Percentiles rank a stretch among this genome's conserved stretches.
These are phyloP conservation scores for Debaryomyces psychrophilus DNA, from an alignment of 1,139 yeast species.

Conservation along the genomic window DNA sequence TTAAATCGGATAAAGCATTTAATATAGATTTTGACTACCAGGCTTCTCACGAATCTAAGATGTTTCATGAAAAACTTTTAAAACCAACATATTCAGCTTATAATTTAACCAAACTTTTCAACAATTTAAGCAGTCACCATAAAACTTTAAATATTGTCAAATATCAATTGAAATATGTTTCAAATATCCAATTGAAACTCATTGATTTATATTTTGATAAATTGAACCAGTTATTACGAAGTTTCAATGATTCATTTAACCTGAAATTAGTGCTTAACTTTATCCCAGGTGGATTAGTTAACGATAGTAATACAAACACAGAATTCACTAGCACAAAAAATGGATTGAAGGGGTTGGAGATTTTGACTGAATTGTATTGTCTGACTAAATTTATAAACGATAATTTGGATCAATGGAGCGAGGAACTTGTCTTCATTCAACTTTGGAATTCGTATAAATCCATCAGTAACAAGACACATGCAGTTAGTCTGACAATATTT, in stretches of 20 bases:
- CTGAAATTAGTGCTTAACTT: slow-evolving; percentile 39
- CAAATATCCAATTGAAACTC: slow-evolving; percentile 68
- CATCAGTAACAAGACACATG: slow-evolving; percentile 22
- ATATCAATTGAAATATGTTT: slow-evolving; percentile 68
- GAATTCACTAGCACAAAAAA: slow-evolving; percentile 17
- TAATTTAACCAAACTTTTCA: slow-evolving; percentile 62
- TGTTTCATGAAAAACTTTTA: slow-evolving; percentile 20
- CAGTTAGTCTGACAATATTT: slow-evolving; percentile 51
- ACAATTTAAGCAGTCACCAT: slow-evolving; percentile 68
- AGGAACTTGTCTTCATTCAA: slow-evolving; percentile 65
- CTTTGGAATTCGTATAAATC: slow-evolving; percentile 54
- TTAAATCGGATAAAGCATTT: slow-evolving; percentile 57
- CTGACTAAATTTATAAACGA: slow-evolving; percentile 57
- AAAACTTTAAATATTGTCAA: slow-evolving; percentile 57
- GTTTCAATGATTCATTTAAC: slow-evolving; percentile 49
- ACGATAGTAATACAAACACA: slow-evolving; percentile 13
- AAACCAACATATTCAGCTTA: slow-evolving; percentile 73
- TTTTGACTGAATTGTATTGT: slow-evolving; percentile 63
- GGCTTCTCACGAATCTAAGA: slow-evolving; percentile 36
- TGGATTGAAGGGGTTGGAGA: slow-evolving; percentile 47
- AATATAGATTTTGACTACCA: slow-evolving; percentile 64
- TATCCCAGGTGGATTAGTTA: slow-evolving; percentile 38
- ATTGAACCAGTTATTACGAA: slow-evolving; percentile 48
- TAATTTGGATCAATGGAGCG: slow-evolving; percentile 64
- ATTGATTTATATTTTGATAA: slow-evolving; percentile 61